phyloP scores from a whole-genome alignment of 805 yeast genomes.

The Candida pseudoglaebosa region DNA sequence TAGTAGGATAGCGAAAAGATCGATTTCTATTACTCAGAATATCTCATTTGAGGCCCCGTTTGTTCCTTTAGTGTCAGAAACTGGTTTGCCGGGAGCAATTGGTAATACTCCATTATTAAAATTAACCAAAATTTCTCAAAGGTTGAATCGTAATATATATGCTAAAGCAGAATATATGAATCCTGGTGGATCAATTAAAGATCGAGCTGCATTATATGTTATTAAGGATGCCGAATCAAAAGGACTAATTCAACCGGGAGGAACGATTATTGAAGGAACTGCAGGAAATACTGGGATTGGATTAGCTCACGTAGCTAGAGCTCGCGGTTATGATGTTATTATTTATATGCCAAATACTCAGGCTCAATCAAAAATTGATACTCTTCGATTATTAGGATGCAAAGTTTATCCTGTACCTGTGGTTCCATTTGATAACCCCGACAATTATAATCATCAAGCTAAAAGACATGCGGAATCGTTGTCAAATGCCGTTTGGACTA shows the following conservation, averaged over 20 bases:
- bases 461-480: slow-evolving; percentile 73
- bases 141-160: slow-evolving; percentile 45
- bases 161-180: slow-evolving; percentile 92
- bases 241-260: slow-evolving; percentile 67
- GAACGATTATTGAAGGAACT: slow-evolving; percentile 88
- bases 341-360: slow-evolving; percentile 92
- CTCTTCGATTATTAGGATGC: slow-evolving; percentile 73
- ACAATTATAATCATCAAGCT: slow-evolving; percentile 85
- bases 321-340: slow-evolving; percentile 79
- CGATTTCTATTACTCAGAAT: slow-evolving; percentile 13
- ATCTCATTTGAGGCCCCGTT: slow-evolving; percentile 32
- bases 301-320: slow-evolving; percentile 72
- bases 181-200: slow-evolving; percentile 92
- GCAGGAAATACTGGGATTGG: slow-evolving; percentile 98
- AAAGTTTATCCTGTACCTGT: slow-evolving; percentile 89
- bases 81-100: slow-evolving; percentile 76
- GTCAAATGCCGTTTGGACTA: slow-evolving; percentile 86
- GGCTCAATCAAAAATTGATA: slow-evolving; percentile 73
- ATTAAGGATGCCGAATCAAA: slow-evolving; percentile 72
- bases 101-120: slow-evolving; percentile 87
- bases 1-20: slow-evolving; percentile 11
- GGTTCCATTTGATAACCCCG: slow-evolving; percentile 75
- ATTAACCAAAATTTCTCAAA: slow-evolving; percentile 21
- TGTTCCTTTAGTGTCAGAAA: slow-evolving; percentile 60
- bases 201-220: slow-evolving; percentile 79